A percentile compares a stretch with the other conserved stretches of the same genome.
Evolutionary conservation across 2,329 filamentous ascomycete genomes (phyloP).

Genomic region (Botryotinia calthae): DNA sequence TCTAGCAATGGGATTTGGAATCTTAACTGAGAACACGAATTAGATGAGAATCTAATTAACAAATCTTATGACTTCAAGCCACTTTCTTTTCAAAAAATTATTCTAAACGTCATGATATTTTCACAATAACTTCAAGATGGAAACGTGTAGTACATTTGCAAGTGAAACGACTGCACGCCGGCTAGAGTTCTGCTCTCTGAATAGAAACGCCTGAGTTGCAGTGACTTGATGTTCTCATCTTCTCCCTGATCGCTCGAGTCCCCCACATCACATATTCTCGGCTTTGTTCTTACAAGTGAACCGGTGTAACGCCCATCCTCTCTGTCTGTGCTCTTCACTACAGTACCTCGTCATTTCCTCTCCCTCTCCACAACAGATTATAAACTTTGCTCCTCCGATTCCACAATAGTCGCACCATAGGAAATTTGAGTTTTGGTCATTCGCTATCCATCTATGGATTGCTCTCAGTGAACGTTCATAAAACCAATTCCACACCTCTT

Average conservation of each 20-base stretch:
- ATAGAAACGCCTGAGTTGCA: neutral
- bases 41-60: neutral
- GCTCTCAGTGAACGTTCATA: neutral
- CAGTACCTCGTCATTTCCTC: neutral
- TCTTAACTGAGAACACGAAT: neutral
- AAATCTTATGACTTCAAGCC: neutral
- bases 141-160: neutral
- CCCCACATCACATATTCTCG: neutral
- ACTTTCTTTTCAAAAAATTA: neutral
- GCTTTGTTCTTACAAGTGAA: neutral
- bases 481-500: neutral
- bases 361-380: neutral
- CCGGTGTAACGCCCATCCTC: neutral
- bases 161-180: neutral
- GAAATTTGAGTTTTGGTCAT: neutral
- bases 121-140: neutral
- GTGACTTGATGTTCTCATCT: neutral
- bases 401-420: neutral
- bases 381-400: neutral
- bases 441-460: neutral
- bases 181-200: neutral
- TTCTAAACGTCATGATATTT: neutral
- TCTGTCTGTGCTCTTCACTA: neutral
- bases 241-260: neutral
- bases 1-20: neutral